Base-by-base conservation (phyloP, 352 stramenopile species). In the Phytophthora pluvialis region DNA sequence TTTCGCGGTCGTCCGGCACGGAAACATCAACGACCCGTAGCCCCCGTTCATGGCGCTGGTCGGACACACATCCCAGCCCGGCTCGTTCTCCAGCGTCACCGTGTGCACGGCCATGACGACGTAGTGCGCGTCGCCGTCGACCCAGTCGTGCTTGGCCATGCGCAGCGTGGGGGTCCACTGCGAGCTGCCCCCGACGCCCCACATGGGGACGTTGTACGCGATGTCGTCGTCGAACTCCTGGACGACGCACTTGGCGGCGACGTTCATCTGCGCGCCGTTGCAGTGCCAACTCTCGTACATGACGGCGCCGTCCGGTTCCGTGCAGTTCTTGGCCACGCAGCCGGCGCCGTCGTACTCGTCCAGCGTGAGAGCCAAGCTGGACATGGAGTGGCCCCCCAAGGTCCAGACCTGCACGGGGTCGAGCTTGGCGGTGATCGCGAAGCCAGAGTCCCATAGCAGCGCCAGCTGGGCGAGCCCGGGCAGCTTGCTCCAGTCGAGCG, bases 381-480 rank as follows among this genome's bases (percentile, higher is more conserved):
- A 45, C 59, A 81, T 76, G 21, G 26, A 21, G 39, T 60, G 49
- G 31, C 47, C 35, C 5, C 51, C 60, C 26, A 77, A 40, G 3
- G 66, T 64, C 68, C 48, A 68, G 2, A 74, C 52, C 44, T 63
- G 53, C 4, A 70, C 43, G 4, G 52, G 47, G 13, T 60, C 45
- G 4, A 46, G 45, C 1, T 51, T 25, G 0, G 53, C 38, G 9
- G 53, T 70, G 29, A 60, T 31, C 4, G 53, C 68, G 16, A 71
- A 76, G 12, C 69, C 73, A 2, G 62, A 75, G 50, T 81, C 73
- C 73, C 73, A 81, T 6, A 81, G 60, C 35, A 81, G 13, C 1
- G 70, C 73, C 1, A 63, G 59, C 40, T 81, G 73, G 3, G 69
- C 57, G 9, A 77, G 12, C 0, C 60, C 65, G 5, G 67, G 67